Conservation (phyloP, 2,329 filamentous ascomycete species). For the Cercospora brassicicola region DNA sequence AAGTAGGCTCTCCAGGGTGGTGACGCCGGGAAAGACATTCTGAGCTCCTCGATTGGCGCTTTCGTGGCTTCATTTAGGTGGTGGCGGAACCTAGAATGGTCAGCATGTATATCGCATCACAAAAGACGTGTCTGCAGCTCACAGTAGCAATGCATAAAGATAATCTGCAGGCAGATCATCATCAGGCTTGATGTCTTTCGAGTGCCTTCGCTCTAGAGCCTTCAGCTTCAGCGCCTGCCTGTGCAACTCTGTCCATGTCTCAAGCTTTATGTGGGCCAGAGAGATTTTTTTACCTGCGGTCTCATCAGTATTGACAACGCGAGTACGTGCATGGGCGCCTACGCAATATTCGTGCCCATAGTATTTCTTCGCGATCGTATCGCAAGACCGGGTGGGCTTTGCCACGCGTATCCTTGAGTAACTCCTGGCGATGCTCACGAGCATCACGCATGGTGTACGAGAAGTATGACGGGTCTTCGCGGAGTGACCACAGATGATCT, state of each 20-base stretch:
- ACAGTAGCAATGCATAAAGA: too few species aligned
- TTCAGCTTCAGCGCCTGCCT: not conserved
- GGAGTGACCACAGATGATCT: slow-evolving; percentile 17
- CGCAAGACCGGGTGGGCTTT: slow-evolving; percentile 6
- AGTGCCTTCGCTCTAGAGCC: not conserved
- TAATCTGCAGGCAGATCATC: not conserved
- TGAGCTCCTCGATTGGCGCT: not conserved
- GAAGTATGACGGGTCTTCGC: slow-evolving; percentile 20
- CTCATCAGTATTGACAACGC: too few species aligned
- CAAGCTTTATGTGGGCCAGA: not conserved
- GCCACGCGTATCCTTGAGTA: slow-evolving; percentile 5
- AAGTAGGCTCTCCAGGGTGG: not conserved
- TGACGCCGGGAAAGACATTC: not conserved
- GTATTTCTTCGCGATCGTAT: not conserved
- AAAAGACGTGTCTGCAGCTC: too few species aligned
- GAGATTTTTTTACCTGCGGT: not conserved
- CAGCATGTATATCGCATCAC: too few species aligned
- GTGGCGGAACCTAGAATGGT: not conserved
- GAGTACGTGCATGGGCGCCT: too few species aligned
- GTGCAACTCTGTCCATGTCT: not conserved
- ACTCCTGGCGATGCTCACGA: slow-evolving; percentile 13
- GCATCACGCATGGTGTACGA: slow-evolving; percentile 3
- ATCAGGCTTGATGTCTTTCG: not conserved
- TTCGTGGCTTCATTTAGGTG: not conserved
- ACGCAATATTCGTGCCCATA: slow-evolving; percentile 10